Evolutionary conservation across 768 basidiomycete species (phyloP).

Genomic region (Serpula lacrymans): DNA sequence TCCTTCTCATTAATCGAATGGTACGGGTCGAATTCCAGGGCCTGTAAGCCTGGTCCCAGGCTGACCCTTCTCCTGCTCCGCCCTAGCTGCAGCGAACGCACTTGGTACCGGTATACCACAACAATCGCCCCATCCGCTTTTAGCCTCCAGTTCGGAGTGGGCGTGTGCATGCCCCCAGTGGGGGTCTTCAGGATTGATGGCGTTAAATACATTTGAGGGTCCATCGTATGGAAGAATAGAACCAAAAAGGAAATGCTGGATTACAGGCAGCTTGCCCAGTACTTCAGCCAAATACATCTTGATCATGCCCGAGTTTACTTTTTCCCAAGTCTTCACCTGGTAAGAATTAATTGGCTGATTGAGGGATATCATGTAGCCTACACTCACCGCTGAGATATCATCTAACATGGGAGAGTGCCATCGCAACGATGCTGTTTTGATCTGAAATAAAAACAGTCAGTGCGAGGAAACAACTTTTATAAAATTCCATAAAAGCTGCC

Average conservation of each 20-base stretch:
- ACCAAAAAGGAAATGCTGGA: conserved; percentile 96
- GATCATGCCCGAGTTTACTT: conserved; percentile 93
- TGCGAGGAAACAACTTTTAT: background rate
- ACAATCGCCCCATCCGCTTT: conserved; percentile 87
- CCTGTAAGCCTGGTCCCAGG: conserved; percentile 46
- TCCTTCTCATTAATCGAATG: conserved; percentile 70
- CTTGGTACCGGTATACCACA: conserved; percentile 88
- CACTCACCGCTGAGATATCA: conserved; percentile 81
- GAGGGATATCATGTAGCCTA: background rate
- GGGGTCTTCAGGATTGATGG: conserved; percentile 18
- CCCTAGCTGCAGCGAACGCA: conserved; percentile 70
- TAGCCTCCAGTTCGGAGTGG: no score
- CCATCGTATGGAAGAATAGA: conserved; percentile 71
- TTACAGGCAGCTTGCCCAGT: conserved; percentile 89
- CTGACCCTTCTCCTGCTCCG: conserved; percentile 34
- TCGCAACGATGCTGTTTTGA: conserved; percentile 90
- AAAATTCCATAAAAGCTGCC: conserved; percentile 23
- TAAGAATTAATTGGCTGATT: background rate
- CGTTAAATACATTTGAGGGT: conserved; percentile 43
- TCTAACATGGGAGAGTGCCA: conserved; percentile 99
- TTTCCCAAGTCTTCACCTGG: conserved; percentile 89
- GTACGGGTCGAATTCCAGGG: conserved; percentile 69
- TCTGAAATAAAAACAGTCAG: conserved; percentile 39
- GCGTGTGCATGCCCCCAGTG: conserved; percentile 29
- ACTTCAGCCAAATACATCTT: conserved; percentile 99